These are phyloP conservation scores for Aspergillus fischeri DNA, from an alignment of 2,329 filamentous ascomycete species.

Conservation along the genomic window DNA sequence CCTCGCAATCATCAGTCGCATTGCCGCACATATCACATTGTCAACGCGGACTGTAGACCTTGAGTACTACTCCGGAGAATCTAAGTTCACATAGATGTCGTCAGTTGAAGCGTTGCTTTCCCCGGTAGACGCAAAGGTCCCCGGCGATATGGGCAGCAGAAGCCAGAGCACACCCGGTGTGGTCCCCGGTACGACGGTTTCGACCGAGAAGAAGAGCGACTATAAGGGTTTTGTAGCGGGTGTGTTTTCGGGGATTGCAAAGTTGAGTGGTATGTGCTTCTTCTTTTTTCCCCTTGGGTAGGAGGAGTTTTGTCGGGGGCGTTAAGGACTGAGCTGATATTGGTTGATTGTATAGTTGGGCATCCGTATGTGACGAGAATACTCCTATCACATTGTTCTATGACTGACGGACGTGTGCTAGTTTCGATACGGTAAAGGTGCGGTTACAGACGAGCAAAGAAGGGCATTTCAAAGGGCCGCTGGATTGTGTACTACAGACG, in stretches of 20 bases:
- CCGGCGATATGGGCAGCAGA: not conserved
- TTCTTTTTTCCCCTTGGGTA: not conserved
- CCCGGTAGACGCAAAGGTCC: not conserved
- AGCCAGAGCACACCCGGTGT: not conserved
- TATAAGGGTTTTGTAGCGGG: conserved; percentile 98
- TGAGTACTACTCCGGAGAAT: not conserved
- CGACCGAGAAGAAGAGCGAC: conserved; percentile 42
- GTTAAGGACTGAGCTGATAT: not conserved
- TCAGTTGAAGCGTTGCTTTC: conserved; percentile 14
- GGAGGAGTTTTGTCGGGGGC: not conserved
- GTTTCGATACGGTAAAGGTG: conserved; percentile 96
- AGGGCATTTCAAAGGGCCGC: conserved; percentile 75
- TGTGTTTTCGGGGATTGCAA: conserved; percentile 91
- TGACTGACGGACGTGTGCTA: conserved; percentile 18
- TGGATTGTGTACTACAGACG: conserved; percentile 82
- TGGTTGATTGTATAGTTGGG: conserved; percentile 43
- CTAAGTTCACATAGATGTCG: conserved; percentile 14
- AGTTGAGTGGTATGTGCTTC: conserved; percentile 65
- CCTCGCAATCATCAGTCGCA: not conserved
- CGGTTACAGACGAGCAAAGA: conserved; percentile 81
- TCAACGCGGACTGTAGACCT: not conserved
- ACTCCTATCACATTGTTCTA: not conserved
- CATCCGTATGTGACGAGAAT: conserved; percentile 49
- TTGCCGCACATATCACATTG: not conserved
- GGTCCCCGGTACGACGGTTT: conserved; percentile 1